phyloP scores from a whole-genome alignment of 139 green algal species.

The Prasinococcaceae sp. region DNA sequence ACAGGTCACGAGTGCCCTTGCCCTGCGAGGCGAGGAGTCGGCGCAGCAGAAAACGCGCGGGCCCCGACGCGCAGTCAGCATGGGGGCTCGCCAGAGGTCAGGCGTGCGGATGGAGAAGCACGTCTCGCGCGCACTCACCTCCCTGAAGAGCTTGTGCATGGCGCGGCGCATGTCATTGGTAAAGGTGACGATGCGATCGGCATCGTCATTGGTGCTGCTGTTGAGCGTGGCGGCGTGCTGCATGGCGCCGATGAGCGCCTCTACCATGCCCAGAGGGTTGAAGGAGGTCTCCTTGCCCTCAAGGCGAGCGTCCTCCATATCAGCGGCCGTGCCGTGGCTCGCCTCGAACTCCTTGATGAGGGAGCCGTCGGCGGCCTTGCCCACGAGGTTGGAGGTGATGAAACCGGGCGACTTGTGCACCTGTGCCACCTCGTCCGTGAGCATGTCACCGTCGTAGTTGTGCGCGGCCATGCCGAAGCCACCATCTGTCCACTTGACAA shows the following conservation, averaged over 20 bases:
- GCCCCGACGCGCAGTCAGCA: too few relatives aligned
- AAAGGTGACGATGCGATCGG: too few relatives aligned
- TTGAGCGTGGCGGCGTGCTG: constrained; percentile 8
- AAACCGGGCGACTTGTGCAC: constrained; percentile 22
- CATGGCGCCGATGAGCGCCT: constrained; percentile 23
- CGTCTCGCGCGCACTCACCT: too few relatives aligned
- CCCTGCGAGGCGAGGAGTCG: too few relatives aligned
- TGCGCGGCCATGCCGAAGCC: constrained; percentile 25
- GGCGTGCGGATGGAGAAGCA: too few relatives aligned
- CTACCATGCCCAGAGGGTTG: constrained; percentile 23
- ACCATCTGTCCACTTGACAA: constrained; percentile 16
- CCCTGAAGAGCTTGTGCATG: too few relatives aligned
- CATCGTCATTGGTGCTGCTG: too few relatives aligned
- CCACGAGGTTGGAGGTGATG: constrained; percentile 20
- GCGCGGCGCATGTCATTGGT: too few relatives aligned
- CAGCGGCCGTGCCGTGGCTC: constrained; percentile 20
- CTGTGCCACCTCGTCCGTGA: constrained; percentile 22
- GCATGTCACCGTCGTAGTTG: constrained; percentile 28
- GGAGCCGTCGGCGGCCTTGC: constrained; percentile 11
- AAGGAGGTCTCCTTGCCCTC: constrained; percentile 13
- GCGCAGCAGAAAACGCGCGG: too few relatives aligned
- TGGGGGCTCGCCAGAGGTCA: too few relatives aligned
- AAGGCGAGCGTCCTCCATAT: constrained; percentile 15
- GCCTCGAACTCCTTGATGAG: constrained; percentile 27
- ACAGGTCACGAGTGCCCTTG: constrained; percentile 16